Percentiles rank a stretch among this genome's conserved stretches.
Evolutionary conservation across 768 basidiomycete genomes (phyloP).

Genomic region (Auriscalpium orientale): DNA sequence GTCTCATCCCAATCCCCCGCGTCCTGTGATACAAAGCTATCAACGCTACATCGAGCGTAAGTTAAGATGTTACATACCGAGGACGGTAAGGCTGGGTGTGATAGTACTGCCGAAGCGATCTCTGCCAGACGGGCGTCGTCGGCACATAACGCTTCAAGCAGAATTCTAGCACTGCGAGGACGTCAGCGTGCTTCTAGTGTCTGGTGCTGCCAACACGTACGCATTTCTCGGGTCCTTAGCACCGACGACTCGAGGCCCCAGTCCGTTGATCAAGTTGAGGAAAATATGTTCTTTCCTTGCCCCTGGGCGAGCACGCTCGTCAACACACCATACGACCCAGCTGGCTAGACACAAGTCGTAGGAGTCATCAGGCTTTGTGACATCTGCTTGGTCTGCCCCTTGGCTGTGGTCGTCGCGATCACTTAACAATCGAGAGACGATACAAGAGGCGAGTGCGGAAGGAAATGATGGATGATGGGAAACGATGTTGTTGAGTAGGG

Average conservation of each 20-base stretch:
- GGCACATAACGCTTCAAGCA: slow-evolving; percentile 36
- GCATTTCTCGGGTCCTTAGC: slow-evolving; percentile 19
- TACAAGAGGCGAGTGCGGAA: slow-evolving; percentile 37
- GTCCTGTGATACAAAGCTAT: not conserved
- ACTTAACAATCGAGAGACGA: slow-evolving; percentile 31
- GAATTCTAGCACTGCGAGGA: slow-evolving; percentile 20
- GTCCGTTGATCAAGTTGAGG: slow-evolving; percentile 36
- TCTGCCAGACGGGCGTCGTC: slow-evolving; percentile 27
- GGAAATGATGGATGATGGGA: slow-evolving; percentile 50
- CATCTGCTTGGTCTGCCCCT: slow-evolving; percentile 13
- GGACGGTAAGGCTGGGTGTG: not conserved
- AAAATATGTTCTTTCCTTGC: slow-evolving; percentile 40
- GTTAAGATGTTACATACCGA: not conserved
- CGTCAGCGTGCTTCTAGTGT: not conserved
- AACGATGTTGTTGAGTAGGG: slow-evolving; percentile 52
- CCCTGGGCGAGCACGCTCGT: slow-evolving; percentile 31
- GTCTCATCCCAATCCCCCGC: slow-evolving; percentile 34
- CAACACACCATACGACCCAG: slow-evolving; percentile 61
- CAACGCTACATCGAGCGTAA: not conserved
- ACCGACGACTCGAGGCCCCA: slow-evolving; percentile 32
- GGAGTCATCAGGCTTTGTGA: slow-evolving; percentile 28
- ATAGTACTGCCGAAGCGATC: not conserved
- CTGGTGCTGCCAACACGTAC: slow-evolving; percentile 23
- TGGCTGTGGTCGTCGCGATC: slow-evolving; percentile 6
- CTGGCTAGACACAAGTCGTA: slow-evolving; percentile 56